phyloP scores from a whole-genome alignment of 225 moss, liverwort and hornwort genomes.

The Pleurozium schreberi region DNA sequence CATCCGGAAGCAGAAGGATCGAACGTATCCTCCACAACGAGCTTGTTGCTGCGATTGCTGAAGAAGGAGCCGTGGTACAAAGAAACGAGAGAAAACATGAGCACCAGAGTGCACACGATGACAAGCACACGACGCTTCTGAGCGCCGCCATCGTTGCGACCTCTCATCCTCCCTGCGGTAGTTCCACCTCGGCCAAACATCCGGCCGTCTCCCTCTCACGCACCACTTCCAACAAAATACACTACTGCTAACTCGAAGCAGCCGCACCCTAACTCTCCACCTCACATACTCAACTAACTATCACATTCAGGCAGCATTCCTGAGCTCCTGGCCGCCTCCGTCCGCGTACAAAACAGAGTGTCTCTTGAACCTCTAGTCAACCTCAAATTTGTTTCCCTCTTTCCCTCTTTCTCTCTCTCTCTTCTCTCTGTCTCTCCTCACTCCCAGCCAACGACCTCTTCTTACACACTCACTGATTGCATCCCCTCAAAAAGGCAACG shows the following conservation, averaged over 20 bases:
- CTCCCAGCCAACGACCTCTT: not conserved
- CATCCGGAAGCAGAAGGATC: constrained; percentile 26
- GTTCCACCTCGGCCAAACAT: constrained; percentile 60
- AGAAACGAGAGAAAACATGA: constrained; percentile 59
- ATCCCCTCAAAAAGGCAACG: not conserved
- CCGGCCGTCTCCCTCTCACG: not conserved
- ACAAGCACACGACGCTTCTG: constrained; percentile 73
- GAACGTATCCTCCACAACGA: constrained; percentile 14
- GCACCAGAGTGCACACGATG: constrained; percentile 54
- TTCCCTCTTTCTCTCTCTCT: not conserved
- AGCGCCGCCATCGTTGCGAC: constrained; percentile 60
- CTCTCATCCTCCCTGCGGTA: constrained; percentile 55
- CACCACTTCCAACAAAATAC: not conserved
- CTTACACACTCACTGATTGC: constrained; percentile 21
- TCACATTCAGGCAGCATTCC: constrained; percentile 1
- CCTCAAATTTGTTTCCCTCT: not conserved
- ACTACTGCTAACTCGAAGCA: not conserved
- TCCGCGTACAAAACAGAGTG: not conserved
- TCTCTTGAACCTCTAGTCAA: not conserved
- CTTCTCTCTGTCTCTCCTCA: not conserved
- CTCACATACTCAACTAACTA: not conserved
- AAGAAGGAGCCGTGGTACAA: constrained; percentile 88
- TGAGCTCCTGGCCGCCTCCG: not conserved
- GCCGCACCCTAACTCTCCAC: constrained; percentile 25
- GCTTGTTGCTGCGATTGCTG: constrained; percentile 29